These are phyloP conservation scores for Colletotrichum sp. DNA, from an alignment of 2,329 filamentous ascomycete species.

Conservation along the genomic window DNA sequence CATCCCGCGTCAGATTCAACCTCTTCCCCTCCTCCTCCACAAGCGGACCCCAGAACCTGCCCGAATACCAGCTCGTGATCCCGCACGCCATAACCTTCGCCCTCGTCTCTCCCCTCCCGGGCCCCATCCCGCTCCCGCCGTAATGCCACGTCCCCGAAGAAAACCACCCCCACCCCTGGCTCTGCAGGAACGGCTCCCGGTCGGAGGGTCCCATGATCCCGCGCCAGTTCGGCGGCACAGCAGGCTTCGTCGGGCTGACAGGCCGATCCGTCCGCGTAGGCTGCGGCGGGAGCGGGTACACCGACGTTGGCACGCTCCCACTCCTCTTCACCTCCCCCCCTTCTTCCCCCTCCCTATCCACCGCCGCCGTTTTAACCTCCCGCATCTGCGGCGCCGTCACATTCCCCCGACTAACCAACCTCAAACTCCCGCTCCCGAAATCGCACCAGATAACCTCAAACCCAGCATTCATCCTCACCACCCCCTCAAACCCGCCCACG, in stretches of 20 bases:
- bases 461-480: slow-evolving; percentile 57
- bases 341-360: neutral
- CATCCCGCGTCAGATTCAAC: slow-evolving; percentile 47
- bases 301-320: slow-evolving; percentile 26
- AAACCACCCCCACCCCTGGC: slow-evolving; percentile 50
- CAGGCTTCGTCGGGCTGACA: slow-evolving; percentile 36
- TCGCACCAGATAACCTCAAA: slow-evolving; percentile 60
- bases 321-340: neutral
- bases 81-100: slow-evolving; percentile 45
- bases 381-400: slow-evolving; percentile 47
- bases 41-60: slow-evolving; percentile 27
- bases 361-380: neutral
- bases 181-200: slow-evolving; percentile 44
- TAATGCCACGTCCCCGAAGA: slow-evolving; percentile 47
- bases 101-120: slow-evolving; percentile 46
- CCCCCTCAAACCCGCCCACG: slow-evolving; percentile 51
- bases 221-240: slow-evolving; percentile 42
- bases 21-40: slow-evolving; percentile 36
- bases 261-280: slow-evolving; percentile 40
- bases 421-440: slow-evolving; percentile 47
- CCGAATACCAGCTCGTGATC: slow-evolving; percentile 51
- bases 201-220: slow-evolving; percentile 6
- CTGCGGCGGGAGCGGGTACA: slow-evolving; percentile 39
- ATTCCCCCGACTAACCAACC: slow-evolving; percentile 46
- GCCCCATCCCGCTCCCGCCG: slow-evolving; percentile 39